Evolutionary conservation across 1,284 basidiomycete genomes (phyloP).

Genomic region (Wallemia ichthyophaga): DNA sequence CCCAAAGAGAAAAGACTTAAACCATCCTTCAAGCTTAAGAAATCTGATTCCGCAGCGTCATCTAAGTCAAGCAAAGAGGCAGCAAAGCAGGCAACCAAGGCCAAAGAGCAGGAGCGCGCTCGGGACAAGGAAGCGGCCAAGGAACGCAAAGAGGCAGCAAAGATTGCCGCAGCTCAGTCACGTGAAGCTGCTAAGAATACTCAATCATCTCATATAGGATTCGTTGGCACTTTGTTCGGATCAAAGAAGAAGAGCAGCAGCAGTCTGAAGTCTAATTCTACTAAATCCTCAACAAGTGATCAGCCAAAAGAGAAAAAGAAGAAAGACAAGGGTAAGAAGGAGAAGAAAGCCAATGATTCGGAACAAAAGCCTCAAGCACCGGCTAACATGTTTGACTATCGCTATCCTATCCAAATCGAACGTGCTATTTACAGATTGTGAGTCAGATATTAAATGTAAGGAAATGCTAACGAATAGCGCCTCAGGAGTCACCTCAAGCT

Average conservation of each 20-base stretch:
- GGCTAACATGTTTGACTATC: conserved; percentile 30
- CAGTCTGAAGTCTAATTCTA: conserved; percentile 21
- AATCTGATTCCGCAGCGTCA: background rate
- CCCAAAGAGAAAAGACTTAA: conserved; percentile 28
- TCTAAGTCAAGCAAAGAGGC: conserved; percentile 2
- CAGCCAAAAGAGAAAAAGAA: conserved; percentile 55
- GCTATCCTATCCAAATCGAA: conserved; percentile 94
- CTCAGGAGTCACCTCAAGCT: conserved; percentile 60
- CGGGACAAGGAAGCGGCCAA: background rate
- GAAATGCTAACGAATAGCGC: background rate
- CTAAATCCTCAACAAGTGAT: conserved; percentile 23
- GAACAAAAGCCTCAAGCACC: conserved; percentile 26
- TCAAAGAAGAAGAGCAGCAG: conserved; percentile 49
- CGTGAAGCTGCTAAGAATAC: background rate
- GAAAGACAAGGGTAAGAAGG: conserved; percentile 46
- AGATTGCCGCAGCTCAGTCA: background rate
- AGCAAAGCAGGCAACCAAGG: conserved; percentile 21
- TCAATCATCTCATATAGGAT: conserved; percentile 20
- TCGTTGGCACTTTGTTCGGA: conserved; percentile 65
- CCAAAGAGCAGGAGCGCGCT: background rate
- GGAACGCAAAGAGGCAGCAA: background rate
- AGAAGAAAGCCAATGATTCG: conserved; percentile 30
- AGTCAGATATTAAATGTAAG: background rate
- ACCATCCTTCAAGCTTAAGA: background rate
- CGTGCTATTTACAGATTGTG: conserved; percentile 84